Evolutionary conservation across 2,329 filamentous ascomycete genomes (phyloP).

Genomic region (Penicillium digitatum): DNA sequence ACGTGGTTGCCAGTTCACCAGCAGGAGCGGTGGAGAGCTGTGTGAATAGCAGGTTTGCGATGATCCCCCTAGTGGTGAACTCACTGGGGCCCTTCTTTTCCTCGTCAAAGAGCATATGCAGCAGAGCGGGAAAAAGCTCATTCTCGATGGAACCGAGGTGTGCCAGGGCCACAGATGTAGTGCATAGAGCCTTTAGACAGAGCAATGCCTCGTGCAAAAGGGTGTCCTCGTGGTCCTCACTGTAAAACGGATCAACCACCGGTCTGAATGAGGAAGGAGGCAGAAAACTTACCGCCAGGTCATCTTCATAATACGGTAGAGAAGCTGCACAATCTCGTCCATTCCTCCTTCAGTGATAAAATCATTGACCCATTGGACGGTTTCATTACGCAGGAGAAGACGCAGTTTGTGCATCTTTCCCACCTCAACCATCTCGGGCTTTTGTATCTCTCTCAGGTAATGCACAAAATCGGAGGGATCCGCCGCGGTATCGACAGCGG

Average conservation of each 20-base stretch:
- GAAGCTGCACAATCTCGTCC: conserved; percentile 79
- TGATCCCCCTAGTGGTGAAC: conserved; percentile 86
- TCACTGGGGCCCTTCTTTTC: conserved; percentile 97
- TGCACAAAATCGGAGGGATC: conserved; percentile 78
- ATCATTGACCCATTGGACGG: conserved; percentile 88
- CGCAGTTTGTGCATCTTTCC: conserved; percentile 91
- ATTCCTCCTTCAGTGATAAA: conserved; percentile 89
- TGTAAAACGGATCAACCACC: conserved; percentile 39
- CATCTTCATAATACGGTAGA: conserved; percentile 89
- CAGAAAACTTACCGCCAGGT: conserved; percentile 74
- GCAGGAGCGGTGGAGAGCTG: conserved; percentile 69
- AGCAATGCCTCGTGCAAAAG: conserved; percentile 87
- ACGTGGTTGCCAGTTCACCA: conserved; percentile 56
- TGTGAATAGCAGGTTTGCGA: conserved; percentile 83
- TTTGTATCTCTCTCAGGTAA: conserved; percentile 75
- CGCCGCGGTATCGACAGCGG: conserved; percentile 69
- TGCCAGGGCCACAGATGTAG: conserved; percentile 78
- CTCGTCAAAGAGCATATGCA: conserved; percentile 92
- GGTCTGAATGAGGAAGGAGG: neutral
- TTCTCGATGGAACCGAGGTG: conserved; percentile 75
- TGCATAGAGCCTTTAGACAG: conserved; percentile 91
- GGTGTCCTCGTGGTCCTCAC: conserved; percentile 92
- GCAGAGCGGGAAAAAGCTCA: conserved; percentile 77
- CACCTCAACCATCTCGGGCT: conserved; percentile 83
- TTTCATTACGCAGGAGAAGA: conserved; percentile 85